A percentile compares a stretch with the other conserved stretches of the same genome.
Evolutionary conservation across 108 stramenopile species (phyloP).

Genomic region (Fragilaria radians): DNA sequence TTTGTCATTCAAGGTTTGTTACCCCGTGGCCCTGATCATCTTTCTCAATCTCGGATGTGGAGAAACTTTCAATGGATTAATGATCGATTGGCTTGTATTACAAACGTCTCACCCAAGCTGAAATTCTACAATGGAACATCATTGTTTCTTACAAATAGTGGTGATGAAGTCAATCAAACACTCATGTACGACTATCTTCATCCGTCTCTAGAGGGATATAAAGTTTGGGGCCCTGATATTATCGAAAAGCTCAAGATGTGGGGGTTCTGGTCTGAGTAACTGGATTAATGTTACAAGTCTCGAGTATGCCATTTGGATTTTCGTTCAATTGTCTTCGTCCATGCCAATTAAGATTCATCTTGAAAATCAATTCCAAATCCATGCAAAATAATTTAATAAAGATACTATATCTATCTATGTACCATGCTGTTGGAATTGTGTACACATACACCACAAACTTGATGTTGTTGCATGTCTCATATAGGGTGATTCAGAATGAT

Average conservation of each 20-base stretch:
- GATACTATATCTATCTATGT: too few relatives aligned
- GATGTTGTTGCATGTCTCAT: too few relatives aligned
- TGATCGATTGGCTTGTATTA: slow-evolving; percentile 21
- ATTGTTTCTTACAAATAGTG: slow-evolving; percentile 22
- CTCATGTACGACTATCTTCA: slow-evolving; percentile 22
- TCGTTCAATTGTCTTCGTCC: too few relatives aligned
- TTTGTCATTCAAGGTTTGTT: slow-evolving; percentile 53
- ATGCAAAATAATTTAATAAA: too few relatives aligned
- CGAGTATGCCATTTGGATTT: too few relatives aligned
- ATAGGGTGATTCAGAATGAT: too few relatives aligned
- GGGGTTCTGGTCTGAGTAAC: background rate
- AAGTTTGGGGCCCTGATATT: slow-evolving; percentile 12
- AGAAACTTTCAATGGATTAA: slow-evolving; percentile 13
- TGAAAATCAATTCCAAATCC: too few relatives aligned
- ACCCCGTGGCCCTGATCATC: slow-evolving; percentile 11
- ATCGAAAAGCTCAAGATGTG: background rate
- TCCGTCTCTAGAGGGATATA: slow-evolving; percentile 7
- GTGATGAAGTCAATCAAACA: slow-evolving; percentile 20
- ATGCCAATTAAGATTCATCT: too few relatives aligned
- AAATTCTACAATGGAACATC: slow-evolving; percentile 28
- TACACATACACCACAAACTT: too few relatives aligned
- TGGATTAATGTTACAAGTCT: too few relatives aligned
- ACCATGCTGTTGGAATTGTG: too few relatives aligned
- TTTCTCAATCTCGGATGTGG: slow-evolving; percentile 1
- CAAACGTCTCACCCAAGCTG: slow-evolving; percentile 1